Percentiles rank a stretch among this genome's conserved stretches.
Evolutionary conservation across 2,329 filamentous ascomycete genomes (phyloP).

Genomic region (Verticillium dahliae): DNA sequence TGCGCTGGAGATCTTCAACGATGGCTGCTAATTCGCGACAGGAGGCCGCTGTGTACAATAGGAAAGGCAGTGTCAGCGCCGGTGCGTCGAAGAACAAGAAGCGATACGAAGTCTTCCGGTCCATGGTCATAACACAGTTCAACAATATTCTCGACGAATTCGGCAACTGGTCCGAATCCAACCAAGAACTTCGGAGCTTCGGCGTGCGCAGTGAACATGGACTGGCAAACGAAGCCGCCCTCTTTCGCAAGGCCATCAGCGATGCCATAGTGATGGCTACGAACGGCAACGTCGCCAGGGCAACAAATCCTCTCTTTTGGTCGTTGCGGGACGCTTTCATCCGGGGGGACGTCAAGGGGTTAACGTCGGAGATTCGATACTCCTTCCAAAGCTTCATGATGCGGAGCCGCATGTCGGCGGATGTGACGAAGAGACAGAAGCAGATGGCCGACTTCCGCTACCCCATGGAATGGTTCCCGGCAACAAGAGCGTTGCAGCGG

Average conservation of each 20-base stretch:
- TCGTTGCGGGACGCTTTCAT: slow-evolving; percentile 55
- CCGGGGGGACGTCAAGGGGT: slow-evolving; percentile 37
- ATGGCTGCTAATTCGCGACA: not conserved
- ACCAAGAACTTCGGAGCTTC: slow-evolving; percentile 10
- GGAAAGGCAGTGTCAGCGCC: not conserved
- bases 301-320: slow-evolving; percentile 49
- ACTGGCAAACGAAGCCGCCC: slow-evolving; percentile 33
- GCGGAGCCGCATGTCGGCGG: slow-evolving; percentile 47
- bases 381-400: slow-evolving; percentile 62
- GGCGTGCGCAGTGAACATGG: slow-evolving; percentile 25
- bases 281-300: slow-evolving; percentile 25
- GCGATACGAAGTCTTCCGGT: slow-evolving; percentile 10
- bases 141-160: slow-evolving; percentile 7
- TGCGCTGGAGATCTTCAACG: not conserved
- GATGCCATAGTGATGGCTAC: slow-evolving; percentile 39
- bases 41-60: not conserved
- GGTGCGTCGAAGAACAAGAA: not conserved
- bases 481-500: slow-evolving; percentile 71
- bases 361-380: slow-evolving; percentile 56
- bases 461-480: slow-evolving; percentile 88
- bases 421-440: slow-evolving; percentile 52
- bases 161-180: slow-evolving; percentile 9
- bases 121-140: slow-evolving; percentile 11
- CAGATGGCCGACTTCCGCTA: slow-evolving; percentile 76
- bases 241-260: slow-evolving; percentile 39